These are phyloP conservation scores for Myrica gale DNA, from an alignment of 306 rosid species.

Conservation along the genomic window DNA sequence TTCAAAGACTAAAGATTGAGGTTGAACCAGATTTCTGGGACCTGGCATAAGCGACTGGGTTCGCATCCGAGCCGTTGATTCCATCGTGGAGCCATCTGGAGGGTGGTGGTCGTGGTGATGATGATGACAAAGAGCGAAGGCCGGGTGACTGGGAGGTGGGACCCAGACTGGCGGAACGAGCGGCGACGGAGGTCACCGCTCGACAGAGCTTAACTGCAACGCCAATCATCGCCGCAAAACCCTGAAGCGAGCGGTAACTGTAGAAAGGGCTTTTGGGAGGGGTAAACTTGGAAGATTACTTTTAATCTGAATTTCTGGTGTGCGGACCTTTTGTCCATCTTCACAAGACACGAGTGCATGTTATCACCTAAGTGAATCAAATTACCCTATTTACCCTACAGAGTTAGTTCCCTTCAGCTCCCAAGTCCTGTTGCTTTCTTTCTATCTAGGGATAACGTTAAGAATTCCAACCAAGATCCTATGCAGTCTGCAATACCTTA, in stretches of 20 bases:
- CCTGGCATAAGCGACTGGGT: slow-evolving; percentile 72
- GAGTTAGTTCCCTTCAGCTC: too few relatives aligned
- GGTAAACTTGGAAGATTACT: neutral
- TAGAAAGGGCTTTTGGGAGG: neutral
- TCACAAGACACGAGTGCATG: too few relatives aligned
- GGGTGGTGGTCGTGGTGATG: slow-evolving; percentile 33
- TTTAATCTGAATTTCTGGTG: too few relatives aligned
- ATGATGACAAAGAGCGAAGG: slow-evolving; percentile 20
- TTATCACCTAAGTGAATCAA: too few relatives aligned
- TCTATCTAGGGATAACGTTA: too few relatives aligned
- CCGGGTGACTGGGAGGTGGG: slow-evolving; percentile 19
- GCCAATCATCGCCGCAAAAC: slow-evolving; percentile 41
- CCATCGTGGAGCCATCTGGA: slow-evolving; percentile 48
- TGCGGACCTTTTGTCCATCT: too few relatives aligned
- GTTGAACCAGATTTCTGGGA: slow-evolving; percentile 68
- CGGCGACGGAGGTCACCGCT: slow-evolving; percentile 23
- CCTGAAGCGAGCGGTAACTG: neutral
- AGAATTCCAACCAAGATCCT: too few relatives aligned
- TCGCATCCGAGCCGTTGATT: slow-evolving; percentile 39
- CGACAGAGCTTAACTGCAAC: slow-evolving; percentile 41
- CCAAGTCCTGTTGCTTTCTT: too few relatives aligned
- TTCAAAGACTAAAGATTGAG: neutral
- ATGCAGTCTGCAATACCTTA: too few relatives aligned
- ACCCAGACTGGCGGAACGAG: slow-evolving; percentile 36
- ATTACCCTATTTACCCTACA: too few relatives aligned